Evolutionary conservation across 179 eudicot genomes (phyloP).

Genomic region (Corrigiola litoralis): DNA sequence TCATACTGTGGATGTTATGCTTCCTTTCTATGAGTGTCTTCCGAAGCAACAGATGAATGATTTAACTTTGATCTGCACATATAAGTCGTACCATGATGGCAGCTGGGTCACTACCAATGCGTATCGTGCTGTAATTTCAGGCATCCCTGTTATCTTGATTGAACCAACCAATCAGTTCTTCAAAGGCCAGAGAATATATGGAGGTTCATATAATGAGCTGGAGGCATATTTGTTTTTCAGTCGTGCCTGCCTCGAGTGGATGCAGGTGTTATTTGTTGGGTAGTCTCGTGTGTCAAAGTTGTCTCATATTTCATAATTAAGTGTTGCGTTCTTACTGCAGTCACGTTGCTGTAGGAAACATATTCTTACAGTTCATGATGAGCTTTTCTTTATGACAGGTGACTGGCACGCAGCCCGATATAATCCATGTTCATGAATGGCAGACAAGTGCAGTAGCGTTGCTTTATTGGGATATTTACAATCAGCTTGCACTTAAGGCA

Average conservation of each 20-base stretch:
- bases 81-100: slow-evolving; percentile 65
- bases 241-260: slow-evolving; percentile 93
- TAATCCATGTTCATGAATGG: slow-evolving; percentile 93
- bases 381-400: slow-evolving; percentile 43
- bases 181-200: slow-evolving; percentile 64
- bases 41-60: slow-evolving; percentile 54
- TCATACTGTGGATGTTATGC: slow-evolving; percentile 71
- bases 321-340: neutral
- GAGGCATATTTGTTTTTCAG: slow-evolving; percentile 82
- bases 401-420: slow-evolving; percentile 68
- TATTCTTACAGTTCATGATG: neutral
- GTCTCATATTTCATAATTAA: neutral
- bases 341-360: neutral
- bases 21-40: slow-evolving; percentile 85
- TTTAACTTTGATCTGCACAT: slow-evolving; percentile 46
- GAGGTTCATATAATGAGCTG: slow-evolving; percentile 81
- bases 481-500: slow-evolving; percentile 72
- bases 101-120: slow-evolving; percentile 69
- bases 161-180: slow-evolving; percentile 72
- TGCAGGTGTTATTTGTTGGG: slow-evolving; percentile 53
- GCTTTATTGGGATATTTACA: slow-evolving; percentile 90
- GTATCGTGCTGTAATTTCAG: slow-evolving; percentile 60
- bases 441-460: slow-evolving; percentile 70
- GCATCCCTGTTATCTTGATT: slow-evolving; percentile 62
- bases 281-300: neutral